Evolutionary conservation across 495 filamentous ascomycete genomes (phyloP).

Genomic region (Penicillium taxi): DNA sequence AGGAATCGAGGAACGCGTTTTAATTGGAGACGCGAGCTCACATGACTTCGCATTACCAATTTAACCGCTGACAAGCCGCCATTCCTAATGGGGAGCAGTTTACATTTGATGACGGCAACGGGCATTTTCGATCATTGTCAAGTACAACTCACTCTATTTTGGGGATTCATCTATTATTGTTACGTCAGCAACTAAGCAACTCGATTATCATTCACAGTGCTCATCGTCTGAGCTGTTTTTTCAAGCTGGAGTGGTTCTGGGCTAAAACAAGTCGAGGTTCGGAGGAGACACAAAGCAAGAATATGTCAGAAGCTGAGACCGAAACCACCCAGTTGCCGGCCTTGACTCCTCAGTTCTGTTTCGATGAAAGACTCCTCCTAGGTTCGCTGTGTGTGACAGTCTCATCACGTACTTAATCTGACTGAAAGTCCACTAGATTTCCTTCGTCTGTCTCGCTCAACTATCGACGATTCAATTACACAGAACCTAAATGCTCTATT

Average conservation of each 20-base stretch:
- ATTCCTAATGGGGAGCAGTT: constrained; percentile 6
- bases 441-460: constrained; percentile 73
- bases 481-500: constrained; percentile 89
- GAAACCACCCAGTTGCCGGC: constrained; percentile 46
- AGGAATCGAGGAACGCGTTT: too few relatives aligned
- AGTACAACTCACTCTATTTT: too few relatives aligned
- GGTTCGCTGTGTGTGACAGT: too few relatives aligned
- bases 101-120: constrained; percentile 2
- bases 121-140: not conserved
- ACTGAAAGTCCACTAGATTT: constrained; percentile 75
- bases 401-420: too few relatives aligned
- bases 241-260: constrained; percentile 43
- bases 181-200: too few relatives aligned
- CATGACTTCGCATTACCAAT: constrained; percentile 8
- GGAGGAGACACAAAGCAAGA: constrained; percentile 13
- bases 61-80: constrained; percentile 7
- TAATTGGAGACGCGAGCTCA: constrained; percentile 18
- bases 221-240: constrained; percentile 1
- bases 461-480: constrained; percentile 86
- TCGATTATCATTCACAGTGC: not conserved
- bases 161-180: too few relatives aligned
- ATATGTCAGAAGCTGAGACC: constrained; percentile 55
- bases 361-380: constrained; percentile 75
- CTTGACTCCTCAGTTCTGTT: constrained; percentile 87
- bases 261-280: constrained; percentile 18